A percentile compares a stretch with the other conserved stretches of the same genome.
These are phyloP conservation scores for Teratosphaeria gauchensis DNA, from an alignment of 2,329 filamentous ascomycete species.

Conservation along the genomic window DNA sequence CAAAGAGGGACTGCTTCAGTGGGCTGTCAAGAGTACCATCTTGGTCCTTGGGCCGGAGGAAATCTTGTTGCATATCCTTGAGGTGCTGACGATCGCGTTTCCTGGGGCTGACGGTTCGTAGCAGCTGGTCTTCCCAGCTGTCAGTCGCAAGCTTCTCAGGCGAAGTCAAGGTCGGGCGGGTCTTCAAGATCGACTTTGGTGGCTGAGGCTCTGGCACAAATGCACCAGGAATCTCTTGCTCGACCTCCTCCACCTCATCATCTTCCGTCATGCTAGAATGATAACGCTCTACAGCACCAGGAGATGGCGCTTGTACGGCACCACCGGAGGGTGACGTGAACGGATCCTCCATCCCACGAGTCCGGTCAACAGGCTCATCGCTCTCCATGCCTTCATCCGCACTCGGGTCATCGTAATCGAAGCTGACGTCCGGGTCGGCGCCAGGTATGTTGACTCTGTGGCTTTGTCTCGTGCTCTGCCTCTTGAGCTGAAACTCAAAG, in stretches of 20 bases:
- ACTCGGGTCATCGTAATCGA: constrained; percentile 44
- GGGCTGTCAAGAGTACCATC: constrained; percentile 25
- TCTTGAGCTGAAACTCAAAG: constrained; percentile 41
- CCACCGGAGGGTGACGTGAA: constrained; percentile 17
- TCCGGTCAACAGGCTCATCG: constrained; percentile 26
- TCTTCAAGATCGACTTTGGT: constrained; percentile 42
- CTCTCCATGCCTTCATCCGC: constrained; percentile 27
- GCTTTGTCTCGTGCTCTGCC: constrained; percentile 24
- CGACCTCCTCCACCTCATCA: constrained; percentile 63
- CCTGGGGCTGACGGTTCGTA: constrained; percentile 85
- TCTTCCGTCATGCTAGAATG: constrained; percentile 22
- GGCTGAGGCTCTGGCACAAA: constrained; percentile 60
- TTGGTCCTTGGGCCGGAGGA: constrained; percentile 41
- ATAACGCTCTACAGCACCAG: constrained; percentile 18
- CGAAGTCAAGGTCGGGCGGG: constrained; percentile 35
- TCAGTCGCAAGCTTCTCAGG: constrained; percentile 53
- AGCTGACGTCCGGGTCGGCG: constrained; percentile 39
- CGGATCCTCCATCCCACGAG: constrained; percentile 11
- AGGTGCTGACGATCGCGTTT: constrained; percentile 79
- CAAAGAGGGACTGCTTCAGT: constrained; percentile 83
- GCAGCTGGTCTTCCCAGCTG: constrained; percentile 89
- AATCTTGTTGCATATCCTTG: constrained; percentile 52
- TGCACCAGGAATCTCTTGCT: constrained; percentile 69
- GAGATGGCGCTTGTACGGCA: constrained; percentile 21
- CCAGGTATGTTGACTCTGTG: constrained; percentile 58